Evolutionary conservation across 1,139 yeast species (phyloP).

Genomic region (Zhuliangozyma blackwelliae): DNA sequence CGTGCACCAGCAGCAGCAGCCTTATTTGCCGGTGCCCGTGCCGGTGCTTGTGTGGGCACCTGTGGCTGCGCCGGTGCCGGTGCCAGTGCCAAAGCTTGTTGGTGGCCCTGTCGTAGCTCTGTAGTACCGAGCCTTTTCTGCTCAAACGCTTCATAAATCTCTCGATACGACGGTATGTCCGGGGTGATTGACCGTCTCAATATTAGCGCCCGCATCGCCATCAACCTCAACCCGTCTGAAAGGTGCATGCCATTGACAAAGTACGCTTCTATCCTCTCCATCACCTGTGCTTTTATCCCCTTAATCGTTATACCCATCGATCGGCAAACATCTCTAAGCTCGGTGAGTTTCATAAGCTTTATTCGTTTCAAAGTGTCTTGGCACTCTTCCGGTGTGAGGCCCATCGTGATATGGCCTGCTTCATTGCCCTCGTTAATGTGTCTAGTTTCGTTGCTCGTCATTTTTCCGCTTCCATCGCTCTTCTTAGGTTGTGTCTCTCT

Average conservation of each 20-base stretch:
- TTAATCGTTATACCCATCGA: slow-evolving; percentile 39
- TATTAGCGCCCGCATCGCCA: slow-evolving; percentile 41
- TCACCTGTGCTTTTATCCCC: slow-evolving; percentile 52
- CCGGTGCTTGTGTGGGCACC: neutral
- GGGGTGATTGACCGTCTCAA: slow-evolving; percentile 31
- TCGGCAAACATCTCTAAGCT: slow-evolving; percentile 43
- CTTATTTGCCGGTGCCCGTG: neutral
- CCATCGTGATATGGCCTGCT: too few species aligned
- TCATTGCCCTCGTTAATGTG: too few species aligned
- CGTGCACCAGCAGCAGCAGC: too few species aligned
- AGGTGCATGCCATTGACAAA: slow-evolving; percentile 30
- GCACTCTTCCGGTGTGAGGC: slow-evolving; percentile 12
- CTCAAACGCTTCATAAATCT: slow-evolving; percentile 20
- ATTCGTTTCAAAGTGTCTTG: slow-evolving; percentile 12
- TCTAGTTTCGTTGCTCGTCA: too few species aligned
- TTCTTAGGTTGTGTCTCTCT: too few species aligned
- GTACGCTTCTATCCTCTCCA: slow-evolving; percentile 40
- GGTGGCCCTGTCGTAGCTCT: neutral
- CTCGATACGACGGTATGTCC: slow-evolving; percentile 35
- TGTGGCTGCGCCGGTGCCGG: neutral
- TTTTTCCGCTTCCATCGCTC: too few species aligned
- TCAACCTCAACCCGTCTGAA: slow-evolving; percentile 36
- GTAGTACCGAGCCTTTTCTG: neutral
- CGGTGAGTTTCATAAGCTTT: slow-evolving; percentile 17
- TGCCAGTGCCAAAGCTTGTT: too few species aligned